Evolutionary conservation across 306 rosid genomes (phyloP).

Genomic region (Malus sieversii): DNA sequence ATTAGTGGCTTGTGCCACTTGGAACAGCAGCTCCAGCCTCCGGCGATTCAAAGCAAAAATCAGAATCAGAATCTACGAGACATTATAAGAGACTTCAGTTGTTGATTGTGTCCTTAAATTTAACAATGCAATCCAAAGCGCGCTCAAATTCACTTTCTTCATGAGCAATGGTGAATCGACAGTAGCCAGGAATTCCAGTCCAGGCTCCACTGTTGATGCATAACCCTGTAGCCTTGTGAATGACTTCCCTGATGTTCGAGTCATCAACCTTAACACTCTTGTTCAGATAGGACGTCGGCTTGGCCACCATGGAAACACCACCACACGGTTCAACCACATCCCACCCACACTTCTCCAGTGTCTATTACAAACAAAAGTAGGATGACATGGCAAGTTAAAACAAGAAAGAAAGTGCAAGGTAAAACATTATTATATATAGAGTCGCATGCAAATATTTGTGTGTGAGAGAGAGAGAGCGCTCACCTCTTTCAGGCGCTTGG

Average conservation of each 20-base stretch:
- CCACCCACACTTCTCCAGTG: conserved; percentile 76
- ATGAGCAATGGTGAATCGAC: conserved; percentile 75
- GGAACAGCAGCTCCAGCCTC: neutral
- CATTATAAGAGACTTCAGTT: conserved; percentile 13
- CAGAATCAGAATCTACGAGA: neutral
- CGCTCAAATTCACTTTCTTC: conserved; percentile 66
- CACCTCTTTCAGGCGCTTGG: conserved; percentile 76
- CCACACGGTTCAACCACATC: conserved; percentile 67
- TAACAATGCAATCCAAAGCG: conserved; percentile 75
- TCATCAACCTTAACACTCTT: conserved; percentile 54
- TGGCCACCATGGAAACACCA: conserved; percentile 88
- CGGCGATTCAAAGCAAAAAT: neutral
- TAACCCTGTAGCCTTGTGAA: conserved; percentile 67
- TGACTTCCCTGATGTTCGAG: conserved; percentile 61
- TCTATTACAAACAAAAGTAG: conserved; percentile 28
- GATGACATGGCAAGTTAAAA: neutral
- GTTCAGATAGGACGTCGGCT: conserved; percentile 66
- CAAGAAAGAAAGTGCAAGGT: neutral
- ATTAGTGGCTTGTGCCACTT: neutral
- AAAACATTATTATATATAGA: neutral
- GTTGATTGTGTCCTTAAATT: conserved; percentile 36
- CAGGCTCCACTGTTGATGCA: conserved; percentile 89
- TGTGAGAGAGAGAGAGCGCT: neutral
- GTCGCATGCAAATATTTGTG: neutral
- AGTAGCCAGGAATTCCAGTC: conserved; percentile 95